phyloP scores from a whole-genome alignment of 345 rosid species.

The Lumnitzera racemosa region DNA sequence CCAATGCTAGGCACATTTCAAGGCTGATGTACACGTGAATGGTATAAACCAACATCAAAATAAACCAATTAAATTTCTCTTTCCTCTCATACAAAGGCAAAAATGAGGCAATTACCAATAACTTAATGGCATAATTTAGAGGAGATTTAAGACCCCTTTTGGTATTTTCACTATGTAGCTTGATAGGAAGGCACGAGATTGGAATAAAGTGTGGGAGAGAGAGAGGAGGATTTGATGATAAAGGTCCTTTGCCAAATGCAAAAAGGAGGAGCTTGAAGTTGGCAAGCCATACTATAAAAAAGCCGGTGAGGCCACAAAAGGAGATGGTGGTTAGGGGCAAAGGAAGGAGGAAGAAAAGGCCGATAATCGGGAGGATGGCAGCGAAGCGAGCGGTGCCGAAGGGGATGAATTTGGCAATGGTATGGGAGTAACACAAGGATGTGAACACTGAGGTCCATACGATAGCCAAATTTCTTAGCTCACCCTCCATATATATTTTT shows the following conservation, averaged over 20 bases:
- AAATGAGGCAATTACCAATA: conserved; percentile 6
- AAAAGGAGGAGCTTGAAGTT: conserved; percentile 31
- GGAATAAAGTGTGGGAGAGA: conserved; percentile 11
- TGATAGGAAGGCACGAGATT: conserved; percentile 20
- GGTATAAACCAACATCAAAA: conserved; percentile 3
- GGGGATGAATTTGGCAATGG: conserved; percentile 7
- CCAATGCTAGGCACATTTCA: conserved; percentile 14
- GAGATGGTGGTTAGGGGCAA: conserved; percentile 15
- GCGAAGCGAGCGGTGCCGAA: conserved; percentile 13
- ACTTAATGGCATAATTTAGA: conserved; percentile 14
- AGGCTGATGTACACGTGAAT: conserved; percentile 18
- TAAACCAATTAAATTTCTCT: conserved; percentile 5
- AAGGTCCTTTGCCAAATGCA: conserved; percentile 26
- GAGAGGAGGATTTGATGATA: conserved; percentile 14
- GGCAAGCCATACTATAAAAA: conserved; percentile 31
- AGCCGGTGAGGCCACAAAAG: conserved; percentile 16
- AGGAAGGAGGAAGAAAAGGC: conserved; percentile 23
- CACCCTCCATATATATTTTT: too few species aligned
- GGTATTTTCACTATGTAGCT: conserved; percentile 7
- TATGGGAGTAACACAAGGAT: conserved; percentile 19
- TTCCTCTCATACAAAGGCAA: conserved; percentile 8
- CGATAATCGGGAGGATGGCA: conserved; percentile 13
- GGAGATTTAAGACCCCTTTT: conserved; percentile 8
- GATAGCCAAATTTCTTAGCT: too few species aligned
- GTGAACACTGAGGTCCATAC: conserved; percentile 20